Evolutionary conservation across 1,284 basidiomycete genomes (phyloP).

Genomic region (Gomphus bonarii): DNA sequence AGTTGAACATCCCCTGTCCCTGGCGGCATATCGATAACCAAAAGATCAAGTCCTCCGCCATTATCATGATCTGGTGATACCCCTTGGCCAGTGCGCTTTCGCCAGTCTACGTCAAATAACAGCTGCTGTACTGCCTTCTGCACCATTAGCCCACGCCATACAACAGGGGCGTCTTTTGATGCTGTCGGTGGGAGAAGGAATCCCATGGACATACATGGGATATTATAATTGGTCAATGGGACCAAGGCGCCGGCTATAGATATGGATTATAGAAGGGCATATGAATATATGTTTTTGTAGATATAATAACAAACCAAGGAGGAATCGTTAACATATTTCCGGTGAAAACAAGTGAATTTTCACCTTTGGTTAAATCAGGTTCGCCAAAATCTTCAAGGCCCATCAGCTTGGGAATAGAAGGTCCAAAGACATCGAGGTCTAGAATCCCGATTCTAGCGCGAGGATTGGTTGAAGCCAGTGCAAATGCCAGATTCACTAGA

Average conservation of each 20-base stretch:
- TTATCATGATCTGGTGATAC: slow-evolving; percentile 18
- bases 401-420: slow-evolving; percentile 93
- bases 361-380: slow-evolving; percentile 68
- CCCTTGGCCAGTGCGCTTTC: slow-evolving; percentile 10
- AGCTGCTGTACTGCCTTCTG: slow-evolving; percentile 98
- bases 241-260: slow-evolving; percentile 63
- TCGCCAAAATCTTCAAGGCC: slow-evolving; percentile 77
- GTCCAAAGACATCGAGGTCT: slow-evolving; percentile 95
- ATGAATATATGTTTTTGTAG: neutral
- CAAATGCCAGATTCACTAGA: slow-evolving; percentile 76
- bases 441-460: slow-evolving; percentile 68
- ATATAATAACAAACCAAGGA: neutral
- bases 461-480: slow-evolving; percentile 47
- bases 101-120: slow-evolving; percentile 95
- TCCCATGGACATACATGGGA: slow-evolving; percentile 97
- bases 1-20: slow-evolving; percentile 96
- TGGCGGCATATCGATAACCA: slow-evolving; percentile 96
- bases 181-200: slow-evolving; percentile 54
- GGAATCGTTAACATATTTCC: neutral
- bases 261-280: neutral
- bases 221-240: slow-evolving; percentile 82
- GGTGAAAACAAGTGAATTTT: slow-evolving; percentile 17
- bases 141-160: slow-evolving; percentile 98
- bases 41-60: slow-evolving; percentile 56
- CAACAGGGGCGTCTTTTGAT: slow-evolving; percentile 67